Conservation (phyloP, 1,284 basidiomycete genomes). For the Rhodotorula sp. region DNA sequence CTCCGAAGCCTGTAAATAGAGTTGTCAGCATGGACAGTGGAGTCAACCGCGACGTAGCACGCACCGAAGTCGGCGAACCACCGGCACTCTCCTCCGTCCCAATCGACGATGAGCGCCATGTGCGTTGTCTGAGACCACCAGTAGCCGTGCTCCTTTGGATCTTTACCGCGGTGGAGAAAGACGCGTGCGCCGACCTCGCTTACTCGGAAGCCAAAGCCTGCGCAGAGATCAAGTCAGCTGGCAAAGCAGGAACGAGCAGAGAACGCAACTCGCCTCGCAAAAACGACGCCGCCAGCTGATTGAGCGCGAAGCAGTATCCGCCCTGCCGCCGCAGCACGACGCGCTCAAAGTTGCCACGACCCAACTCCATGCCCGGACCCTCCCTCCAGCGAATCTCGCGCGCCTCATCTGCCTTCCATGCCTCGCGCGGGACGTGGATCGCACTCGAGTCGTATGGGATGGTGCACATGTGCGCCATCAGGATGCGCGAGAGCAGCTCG, state of each 20-base stretch:
- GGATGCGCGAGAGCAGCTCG: slow-evolving; percentile 26
- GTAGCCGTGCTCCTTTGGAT: slow-evolving; percentile 23
- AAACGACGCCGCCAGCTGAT: slow-evolving; percentile 18
- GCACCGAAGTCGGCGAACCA: slow-evolving; percentile 24
- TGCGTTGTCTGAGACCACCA: slow-evolving; percentile 34
- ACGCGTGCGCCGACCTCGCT: slow-evolving; percentile 35
- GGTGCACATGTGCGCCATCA: slow-evolving; percentile 9
- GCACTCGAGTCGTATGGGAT: slow-evolving; percentile 30
- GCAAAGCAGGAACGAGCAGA: no score
- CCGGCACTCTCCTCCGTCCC: slow-evolving; percentile 5
- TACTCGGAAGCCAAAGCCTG: slow-evolving; percentile 34
- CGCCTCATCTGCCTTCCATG: slow-evolving; percentile 12
- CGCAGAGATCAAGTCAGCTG: background rate
- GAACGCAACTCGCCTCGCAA: slow-evolving; percentile 17
- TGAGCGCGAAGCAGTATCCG: slow-evolving; percentile 33
- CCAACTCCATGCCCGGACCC: slow-evolving; percentile 31
- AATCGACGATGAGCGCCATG: slow-evolving; percentile 31
- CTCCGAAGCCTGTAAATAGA: slow-evolving; percentile 14
- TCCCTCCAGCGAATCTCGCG: slow-evolving; percentile 11
- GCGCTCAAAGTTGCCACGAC: slow-evolving; percentile 30
- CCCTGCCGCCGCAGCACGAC: slow-evolving; percentile 18
- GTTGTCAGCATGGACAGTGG: background rate
- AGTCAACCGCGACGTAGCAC: background rate
- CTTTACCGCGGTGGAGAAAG: slow-evolving; percentile 34
- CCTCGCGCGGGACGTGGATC: slow-evolving; percentile 22